A percentile compares a stretch with the other conserved stretches of the same genome.
Evolutionary conservation across 2,329 filamentous ascomycete genomes (phyloP).

Genomic region (Esteya vermicola): DNA sequence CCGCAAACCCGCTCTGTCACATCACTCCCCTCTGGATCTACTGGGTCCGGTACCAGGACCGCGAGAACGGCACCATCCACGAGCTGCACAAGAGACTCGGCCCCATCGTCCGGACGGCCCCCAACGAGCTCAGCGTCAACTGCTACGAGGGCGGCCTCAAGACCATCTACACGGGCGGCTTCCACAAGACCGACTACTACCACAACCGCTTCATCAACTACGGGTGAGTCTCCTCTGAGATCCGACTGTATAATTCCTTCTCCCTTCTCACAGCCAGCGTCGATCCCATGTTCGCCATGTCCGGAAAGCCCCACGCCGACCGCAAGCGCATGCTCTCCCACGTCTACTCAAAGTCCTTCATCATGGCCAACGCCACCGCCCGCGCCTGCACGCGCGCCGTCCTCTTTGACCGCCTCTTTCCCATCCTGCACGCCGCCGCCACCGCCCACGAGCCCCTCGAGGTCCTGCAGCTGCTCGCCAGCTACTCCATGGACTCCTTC

Average conservation of each 20-base stretch:
- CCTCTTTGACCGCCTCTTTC: neutral
- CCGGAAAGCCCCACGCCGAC: neutral
- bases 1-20: constrained; percentile 2
- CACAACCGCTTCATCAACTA: constrained; percentile 3
- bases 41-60: constrained; percentile 2
- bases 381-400: neutral
- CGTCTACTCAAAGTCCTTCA: neutral
- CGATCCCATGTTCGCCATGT: constrained; percentile 3
- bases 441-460: neutral
- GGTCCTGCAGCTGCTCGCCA: neutral
- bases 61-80: constrained; percentile 4
- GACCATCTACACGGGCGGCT: constrained; percentile 1
- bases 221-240: constrained; percentile 1
- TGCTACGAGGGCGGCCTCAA: constrained; percentile 1
- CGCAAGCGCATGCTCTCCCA: constrained; percentile 2
- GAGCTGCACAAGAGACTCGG: constrained; percentile 4
- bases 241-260: neutral
- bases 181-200: constrained; percentile 3
- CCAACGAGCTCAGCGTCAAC: constrained; percentile 5
- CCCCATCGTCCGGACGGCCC: constrained; percentile 4
- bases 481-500: constrained; percentile 2
- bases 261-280: neutral
- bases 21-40: constrained; percentile 2
- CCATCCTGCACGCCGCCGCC: neutral
- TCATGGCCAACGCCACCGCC: neutral